Conservation (phyloP, 306 rosid species). For the Echinosophora koreensis region DNA sequence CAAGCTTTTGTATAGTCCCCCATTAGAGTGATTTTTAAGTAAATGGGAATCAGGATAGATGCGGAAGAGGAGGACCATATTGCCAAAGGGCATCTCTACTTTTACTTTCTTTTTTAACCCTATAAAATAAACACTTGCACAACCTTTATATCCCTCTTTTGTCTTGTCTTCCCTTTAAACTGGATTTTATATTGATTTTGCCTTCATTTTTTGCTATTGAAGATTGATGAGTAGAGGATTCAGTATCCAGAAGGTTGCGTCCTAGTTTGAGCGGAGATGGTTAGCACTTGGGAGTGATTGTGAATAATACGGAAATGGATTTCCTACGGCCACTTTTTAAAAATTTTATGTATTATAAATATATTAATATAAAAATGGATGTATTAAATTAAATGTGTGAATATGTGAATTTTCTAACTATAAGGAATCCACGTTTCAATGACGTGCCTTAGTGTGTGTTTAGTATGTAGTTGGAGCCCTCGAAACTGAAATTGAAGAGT, state of each 20-base stretch:
- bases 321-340: no score
- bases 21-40: constrained; percentile 13
- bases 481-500: no score
- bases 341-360: no score
- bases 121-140: constrained; percentile 28
- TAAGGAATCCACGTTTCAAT: no score
- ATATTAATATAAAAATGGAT: no score
- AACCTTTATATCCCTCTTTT: constrained; percentile 50
- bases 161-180: constrained; percentile 46
- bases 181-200: constrained; percentile 36
- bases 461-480: neutral
- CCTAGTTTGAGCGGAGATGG: neutral
- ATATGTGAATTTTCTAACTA: no score
- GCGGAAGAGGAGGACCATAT: constrained; percentile 52
- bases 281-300: no score
- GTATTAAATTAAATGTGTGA: no score
- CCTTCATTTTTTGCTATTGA: constrained; percentile 26
- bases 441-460: neutral
- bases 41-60: constrained; percentile 45
- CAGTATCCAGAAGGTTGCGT: constrained; percentile 35
- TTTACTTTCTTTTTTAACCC: constrained; percentile 38
- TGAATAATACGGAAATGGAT: no score
- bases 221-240: constrained; percentile 18
- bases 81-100: constrained; percentile 42
- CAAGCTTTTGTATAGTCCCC: constrained; percentile 35